phyloP scores from a whole-genome alignment of 139 green algal species.

The Micromonas commoda region DNA sequence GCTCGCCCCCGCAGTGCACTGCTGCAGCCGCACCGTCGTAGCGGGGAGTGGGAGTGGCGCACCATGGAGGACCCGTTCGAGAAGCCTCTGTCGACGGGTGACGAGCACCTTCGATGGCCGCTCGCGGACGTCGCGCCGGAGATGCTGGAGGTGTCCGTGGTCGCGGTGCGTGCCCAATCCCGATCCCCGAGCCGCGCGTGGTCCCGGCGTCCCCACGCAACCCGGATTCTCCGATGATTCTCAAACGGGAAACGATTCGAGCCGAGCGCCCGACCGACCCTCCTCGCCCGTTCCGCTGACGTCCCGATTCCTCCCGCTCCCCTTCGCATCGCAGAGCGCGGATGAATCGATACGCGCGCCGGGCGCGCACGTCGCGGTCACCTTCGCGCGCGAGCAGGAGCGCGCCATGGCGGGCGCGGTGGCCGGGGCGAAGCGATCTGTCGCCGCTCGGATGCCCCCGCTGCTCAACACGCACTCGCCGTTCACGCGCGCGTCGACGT shows the following conservation, averaged over 20 bases:
- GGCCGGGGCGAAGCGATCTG: neutral
- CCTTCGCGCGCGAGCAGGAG: neutral
- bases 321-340: neutral
- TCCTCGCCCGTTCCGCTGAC: neutral
- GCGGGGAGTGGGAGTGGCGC: too few species aligned
- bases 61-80: neutral
- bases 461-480: constrained; percentile 59
- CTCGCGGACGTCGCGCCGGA: neutral
- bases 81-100: neutral
- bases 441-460: constrained; percentile 48
- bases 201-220: too few species aligned
- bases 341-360: neutral
- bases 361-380: neutral
- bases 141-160: neutral
- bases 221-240: too few species aligned
- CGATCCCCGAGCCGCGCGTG: too few species aligned
- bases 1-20: too few species aligned
- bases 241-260: too few species aligned
- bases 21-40: too few species aligned
- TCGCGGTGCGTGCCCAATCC: neutral
- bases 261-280: neutral
- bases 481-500: constrained; percentile 61
- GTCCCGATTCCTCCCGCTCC: neutral
- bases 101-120: neutral
- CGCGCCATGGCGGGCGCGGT: neutral